Base-by-base conservation (phyloP, 257 asterid species). In the Solanum ossicruentum region DNA sequence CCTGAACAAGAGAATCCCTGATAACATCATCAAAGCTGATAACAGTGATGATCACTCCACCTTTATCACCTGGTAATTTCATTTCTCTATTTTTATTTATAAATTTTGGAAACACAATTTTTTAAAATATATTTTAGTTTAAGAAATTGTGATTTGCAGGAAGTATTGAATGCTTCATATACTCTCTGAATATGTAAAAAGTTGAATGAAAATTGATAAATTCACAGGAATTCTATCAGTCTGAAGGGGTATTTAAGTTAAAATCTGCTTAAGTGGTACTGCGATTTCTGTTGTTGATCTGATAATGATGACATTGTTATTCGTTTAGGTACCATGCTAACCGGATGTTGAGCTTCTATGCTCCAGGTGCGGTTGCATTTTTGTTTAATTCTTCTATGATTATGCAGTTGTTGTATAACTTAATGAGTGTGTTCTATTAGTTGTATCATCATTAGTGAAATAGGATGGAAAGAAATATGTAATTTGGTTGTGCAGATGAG, bases 301-400 rank as follows among this genome's bases (percentile, higher is more conserved):
- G 86, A 84, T 86, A 85, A 66, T 84, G 43, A 26, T 79, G 52
- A 78, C 45, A 26, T 5, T 83, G 83, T 78, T 85, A 87, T 58
- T 81, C 63, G n/a, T 89, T 87, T 80, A 96, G 99, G 99, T 94
- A 93, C 92, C 99, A 96, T 58, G 98, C 99, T 84, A 96, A 96
- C 86, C 97, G 99, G 63, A 92, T 96, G 99, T 88, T 96, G 90
- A 96, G 99, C 89, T 96, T 96, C 90, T 94, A 96, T 89, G 99
- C 99, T 87, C 99, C 99, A 89, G 99, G 99, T 94, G 84, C 79
- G 45, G 47, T 52, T 52, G 47, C 11, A 52, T 78, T 78, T 51
- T 28, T 26, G 15, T 5, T 78, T 52, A 52, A 26, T 78, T 78
- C 49, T 78, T 78, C 13, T 51, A 17, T 78, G 3, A 5, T 78